A percentile compares a stretch with the other conserved stretches of the same genome.
These are phyloP conservation scores for Claviceps arundinis DNA, from an alignment of 2,329 filamentous ascomycete genomes.

Conservation along the genomic window DNA sequence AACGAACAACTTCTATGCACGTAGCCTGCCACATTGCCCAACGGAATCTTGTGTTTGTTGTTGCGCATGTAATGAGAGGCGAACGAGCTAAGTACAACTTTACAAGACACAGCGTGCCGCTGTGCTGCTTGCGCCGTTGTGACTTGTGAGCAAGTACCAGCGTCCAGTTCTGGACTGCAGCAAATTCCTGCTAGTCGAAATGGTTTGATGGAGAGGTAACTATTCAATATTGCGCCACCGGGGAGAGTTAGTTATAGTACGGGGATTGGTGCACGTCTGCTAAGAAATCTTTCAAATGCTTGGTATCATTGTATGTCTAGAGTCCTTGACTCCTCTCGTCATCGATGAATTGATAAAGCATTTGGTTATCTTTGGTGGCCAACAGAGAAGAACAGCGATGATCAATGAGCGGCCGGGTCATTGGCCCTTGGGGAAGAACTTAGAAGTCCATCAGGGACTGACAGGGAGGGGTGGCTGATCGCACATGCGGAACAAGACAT, in stretches of 20 bases:
- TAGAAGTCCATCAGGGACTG: neutral
- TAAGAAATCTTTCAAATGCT: too few species aligned
- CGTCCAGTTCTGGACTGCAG: neutral
- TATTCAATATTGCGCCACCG: too few species aligned
- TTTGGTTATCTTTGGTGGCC: too few species aligned
- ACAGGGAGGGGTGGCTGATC: neutral
- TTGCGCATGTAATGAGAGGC: neutral
- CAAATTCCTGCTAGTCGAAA: neutral
- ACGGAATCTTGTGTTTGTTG: too few species aligned
- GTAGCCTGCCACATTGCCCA: neutral
- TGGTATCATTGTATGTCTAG: too few species aligned
- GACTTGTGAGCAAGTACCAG: neutral
- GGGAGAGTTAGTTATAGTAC: too few species aligned
- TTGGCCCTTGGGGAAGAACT: neutral
- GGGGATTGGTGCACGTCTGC: neutral
- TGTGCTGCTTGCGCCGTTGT: neutral
- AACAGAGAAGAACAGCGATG: too few species aligned
- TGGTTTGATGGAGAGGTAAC: too few species aligned
- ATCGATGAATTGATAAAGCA: too few species aligned
- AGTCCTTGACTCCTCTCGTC: too few species aligned
- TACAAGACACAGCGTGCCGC: neutral
- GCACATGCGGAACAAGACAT: neutral
- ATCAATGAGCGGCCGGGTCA: neutral
- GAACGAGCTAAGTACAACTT: too few species aligned
- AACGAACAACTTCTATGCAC: neutral